A percentile compares a stretch with the other conserved stretches of the same genome.
Evolutionary conservation across 345 rosid genomes (phyloP).

Genomic region (Melaleuca alternifolia): DNA sequence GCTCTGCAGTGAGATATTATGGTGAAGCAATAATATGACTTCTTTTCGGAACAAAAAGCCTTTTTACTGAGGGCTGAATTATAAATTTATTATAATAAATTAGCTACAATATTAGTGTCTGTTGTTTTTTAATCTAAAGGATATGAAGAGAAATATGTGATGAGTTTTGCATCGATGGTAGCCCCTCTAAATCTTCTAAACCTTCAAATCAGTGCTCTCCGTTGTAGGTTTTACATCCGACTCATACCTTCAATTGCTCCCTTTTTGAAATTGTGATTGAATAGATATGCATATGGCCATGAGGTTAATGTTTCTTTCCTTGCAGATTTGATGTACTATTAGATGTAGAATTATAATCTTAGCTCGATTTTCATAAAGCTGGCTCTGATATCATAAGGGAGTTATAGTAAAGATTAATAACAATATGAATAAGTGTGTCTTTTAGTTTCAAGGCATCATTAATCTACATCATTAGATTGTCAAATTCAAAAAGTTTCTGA

Average conservation of each 20-base stretch:
- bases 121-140: too few species aligned
- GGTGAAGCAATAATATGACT: too few species aligned
- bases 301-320: background rate
- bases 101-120: too few species aligned
- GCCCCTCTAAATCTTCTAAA: background rate
- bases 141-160: too few species aligned
- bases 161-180: background rate
- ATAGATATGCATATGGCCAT: background rate
- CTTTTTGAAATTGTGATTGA: too few species aligned
- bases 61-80: too few species aligned
- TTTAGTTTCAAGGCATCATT: background rate
- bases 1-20: too few species aligned
- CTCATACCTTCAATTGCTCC: background rate
- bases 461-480: background rate
- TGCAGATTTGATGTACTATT: background rate
- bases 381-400: background rate
- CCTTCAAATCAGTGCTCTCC: background rate
- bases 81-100: too few species aligned
- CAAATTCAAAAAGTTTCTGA: too few species aligned
- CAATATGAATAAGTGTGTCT: background rate
- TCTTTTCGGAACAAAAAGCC: too few species aligned
- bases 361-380: background rate
- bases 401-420: too few species aligned
- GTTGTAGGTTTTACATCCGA: background rate
- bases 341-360: background rate